Evolutionary conservation across 352 stramenopile genomes (phyloP), one percentile per base, ranked within the genome.

Genomic region (Pythium brachiatum): DNA sequence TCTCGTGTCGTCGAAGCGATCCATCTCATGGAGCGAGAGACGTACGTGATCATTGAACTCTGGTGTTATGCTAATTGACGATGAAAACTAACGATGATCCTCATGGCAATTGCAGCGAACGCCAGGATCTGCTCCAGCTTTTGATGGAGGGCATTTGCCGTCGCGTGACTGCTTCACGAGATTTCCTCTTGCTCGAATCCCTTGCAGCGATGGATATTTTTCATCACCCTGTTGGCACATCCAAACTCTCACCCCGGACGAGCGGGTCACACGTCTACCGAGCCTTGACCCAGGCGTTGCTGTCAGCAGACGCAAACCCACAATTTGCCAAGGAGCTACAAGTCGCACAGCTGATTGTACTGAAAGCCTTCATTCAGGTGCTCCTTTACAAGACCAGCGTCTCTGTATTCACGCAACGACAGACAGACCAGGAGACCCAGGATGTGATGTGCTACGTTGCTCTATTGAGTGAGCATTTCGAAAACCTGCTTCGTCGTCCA

Each of bases 1-100:
- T 48, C 71, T 0, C 75, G 81, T 15, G 72, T 83, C 31, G 78
- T 83, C 1, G 78, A 89, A 56, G 73, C 83, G 1, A 67, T 90
- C 29, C 82, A 79, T 44, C 70, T 88, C 41, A 72, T 92, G 56
- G 81, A 89, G 36, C 64, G 81, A 13, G 70, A 90, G 56, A 79
- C 66, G 79, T 88, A 69, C 25, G 77, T 76, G 18, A 11, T 11
- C 11, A 32, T 13, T 15, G n/a, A 29, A 31, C 13, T 34, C 4
- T 44, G 20, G 20, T 44, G 4, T 20, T 43, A 2, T 15, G n/a
- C 43, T 23, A 13, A 50, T 23, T 50, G 53, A 32, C 21, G 1
- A 0, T 21, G 8, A 15, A 7, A 34, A 20, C 13, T 34, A 15
- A 6, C 20, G 20, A 26, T 34, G 5, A 34, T 34, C 29, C 29